Evolutionary conservation across 257 asterid species (phyloP).

Genomic region (Nicotiana benthamiana): DNA sequence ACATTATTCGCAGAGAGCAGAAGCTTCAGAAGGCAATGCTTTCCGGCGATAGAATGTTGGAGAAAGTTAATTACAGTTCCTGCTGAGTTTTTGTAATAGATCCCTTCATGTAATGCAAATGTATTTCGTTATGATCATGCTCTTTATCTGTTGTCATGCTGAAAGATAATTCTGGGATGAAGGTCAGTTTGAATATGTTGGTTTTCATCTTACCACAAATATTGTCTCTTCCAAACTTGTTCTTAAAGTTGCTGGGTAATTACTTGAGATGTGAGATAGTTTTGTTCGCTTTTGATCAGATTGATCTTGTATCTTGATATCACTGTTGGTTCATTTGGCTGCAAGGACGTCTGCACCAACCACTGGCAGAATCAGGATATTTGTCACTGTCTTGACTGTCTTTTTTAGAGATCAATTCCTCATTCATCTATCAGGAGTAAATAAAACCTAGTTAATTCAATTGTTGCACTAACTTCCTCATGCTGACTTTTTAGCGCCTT

Average conservation of each 20-base stretch:
- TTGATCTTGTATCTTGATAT: background rate
- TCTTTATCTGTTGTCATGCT: background rate
- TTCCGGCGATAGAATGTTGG: slow-evolving; percentile 43
- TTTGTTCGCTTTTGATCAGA: background rate
- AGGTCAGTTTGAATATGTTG: background rate
- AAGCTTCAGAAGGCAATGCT: slow-evolving; percentile 62
- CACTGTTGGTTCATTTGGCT: slow-evolving; percentile 4
- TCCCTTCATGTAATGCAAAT: background rate
- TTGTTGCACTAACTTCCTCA: slow-evolving; percentile 18
- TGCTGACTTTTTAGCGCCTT: slow-evolving; percentile 14
- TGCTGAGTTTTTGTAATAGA: background rate
- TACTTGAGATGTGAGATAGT: background rate
- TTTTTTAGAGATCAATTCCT: slow-evolving; percentile 2
- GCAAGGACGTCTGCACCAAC: slow-evolving; percentile 22
- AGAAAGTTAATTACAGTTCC: background rate
- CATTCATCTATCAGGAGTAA: background rate
- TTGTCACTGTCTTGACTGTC: slow-evolving; percentile 14
- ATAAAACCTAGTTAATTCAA: slow-evolving; percentile 11
- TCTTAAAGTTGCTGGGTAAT: background rate
- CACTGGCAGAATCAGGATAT: slow-evolving; percentile 15
- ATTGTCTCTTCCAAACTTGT: background rate
- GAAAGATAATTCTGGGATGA: background rate
- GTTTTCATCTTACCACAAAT: background rate
- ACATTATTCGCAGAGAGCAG: slow-evolving; percentile 65
- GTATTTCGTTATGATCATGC: background rate